Base-by-base conservation (phyloP, 768 basidiomycete genomes). In the Suillus spraguei region DNA sequence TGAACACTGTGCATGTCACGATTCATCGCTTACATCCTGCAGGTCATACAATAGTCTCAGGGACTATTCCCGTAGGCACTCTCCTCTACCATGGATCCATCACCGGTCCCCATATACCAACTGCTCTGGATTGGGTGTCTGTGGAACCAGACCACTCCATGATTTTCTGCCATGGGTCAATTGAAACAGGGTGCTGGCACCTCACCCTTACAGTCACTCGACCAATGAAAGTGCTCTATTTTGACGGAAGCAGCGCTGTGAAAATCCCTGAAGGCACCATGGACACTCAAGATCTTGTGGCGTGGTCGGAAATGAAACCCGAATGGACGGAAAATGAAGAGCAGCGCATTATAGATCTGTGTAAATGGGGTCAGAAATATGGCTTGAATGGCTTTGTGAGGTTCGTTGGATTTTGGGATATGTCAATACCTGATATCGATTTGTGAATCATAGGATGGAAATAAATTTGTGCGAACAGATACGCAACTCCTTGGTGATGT, bases 381-480 rank as follows among this genome's bases (percentile, higher is more conserved):
- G 73, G 71, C 1, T 36, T 80, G 14, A 77, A 79, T 61, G 79
- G 72, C 1, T 77, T 77, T 44, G 71, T 80, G 28, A 71, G 76
- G 74, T 64, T 55, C 24, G 36, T 24, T 20, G 36, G 13, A 13
- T 24, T 38, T 2, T 9, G 16, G n/a, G 35, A n/a, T 46, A 10
- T n/a, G 16, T 36, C n/a, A 16, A 55, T 3, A 11, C 32, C 35
- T 7, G 24, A 28, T 28, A 17, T 24, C 39, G 9, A 56, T 38
- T 28, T 39, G 16, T 11, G 16, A 10, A 5, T 11, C 17, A n/a
- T 44, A 81, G 80, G 64, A 82, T 83, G 82, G 79, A 82, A 73
- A 77, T 79, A 76, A 76, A 81, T 65, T 82, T 85, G 81, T 83
- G 64, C 67, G 81, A 71, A 33, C 10, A 4, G 28, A 35, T 24